Evolutionary conservation across 768 basidiomycete genomes (phyloP), one percentile per base, ranked within the genome.

Genomic region (Chalciporus sphaerocephalus): DNA sequence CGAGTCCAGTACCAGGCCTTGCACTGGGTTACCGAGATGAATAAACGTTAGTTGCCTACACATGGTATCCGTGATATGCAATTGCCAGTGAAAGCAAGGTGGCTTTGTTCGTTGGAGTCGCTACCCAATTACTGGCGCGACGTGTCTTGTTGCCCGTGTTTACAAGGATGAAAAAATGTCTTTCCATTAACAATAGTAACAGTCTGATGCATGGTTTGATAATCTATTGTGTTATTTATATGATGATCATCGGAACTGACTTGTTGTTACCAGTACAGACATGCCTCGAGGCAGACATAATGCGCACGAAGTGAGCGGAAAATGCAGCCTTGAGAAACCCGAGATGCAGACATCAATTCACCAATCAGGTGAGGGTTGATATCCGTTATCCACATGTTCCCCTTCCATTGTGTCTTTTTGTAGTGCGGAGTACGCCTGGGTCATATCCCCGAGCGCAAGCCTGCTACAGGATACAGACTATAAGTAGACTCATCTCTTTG

Each of bases 201-300:
- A 20, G 17, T 30, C 27, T 34, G 20, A 13, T n/a, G 23, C 25
- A 23, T 17, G 18, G 49, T 35, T 17, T 7, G 28, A 23, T 22
- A 12, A 24, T 34, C 13, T 17, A n/a, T 2, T 23, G 40, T 18
- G 28, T 34, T n/a, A 35, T 48, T 44, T 44, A 51, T 33, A 20
- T n/a, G n/a, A n/a, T n/a, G n/a, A n/a, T 40, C 15, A 38, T 40
- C 40, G 45, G 46, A 35, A 13, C 47, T 46, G 9, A 6, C 11
- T 7, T 8, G 30, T 32, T 35, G 47, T 50, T 44, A 44, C 30
- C n/a, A n/a, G 36, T 46, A 37, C 16, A 6, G 24, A 5, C 23
- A 36, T 42, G 46, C 55, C 55, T 57, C 51, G 51, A 47, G 55
- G 55, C 48, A 6, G 20, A 42, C 40, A 24, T 27, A 40, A 47